Evolutionary conservation across 23 red algal genomes (phyloP).

Genomic region (Chondrus crispus): DNA sequence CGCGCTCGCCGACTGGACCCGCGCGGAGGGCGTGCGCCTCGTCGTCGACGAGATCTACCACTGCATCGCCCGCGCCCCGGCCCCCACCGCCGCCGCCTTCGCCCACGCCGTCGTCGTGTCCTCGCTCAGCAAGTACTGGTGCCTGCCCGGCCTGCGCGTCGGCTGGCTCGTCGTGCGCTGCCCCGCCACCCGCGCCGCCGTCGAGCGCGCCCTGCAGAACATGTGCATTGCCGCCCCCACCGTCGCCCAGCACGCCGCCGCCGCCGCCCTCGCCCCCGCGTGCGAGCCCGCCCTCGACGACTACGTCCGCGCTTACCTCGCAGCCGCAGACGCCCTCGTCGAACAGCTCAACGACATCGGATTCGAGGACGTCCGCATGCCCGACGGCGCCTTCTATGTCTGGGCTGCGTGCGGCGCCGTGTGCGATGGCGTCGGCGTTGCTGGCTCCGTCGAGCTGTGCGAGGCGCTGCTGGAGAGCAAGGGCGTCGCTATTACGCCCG

Average conservation of each 20-base stretch:
- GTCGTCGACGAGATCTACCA: conserved; percentile 66
- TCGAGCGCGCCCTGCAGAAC: conserved; percentile 29
- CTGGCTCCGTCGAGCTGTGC: conserved; percentile 12
- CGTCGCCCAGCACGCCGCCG: conserved; percentile 35
- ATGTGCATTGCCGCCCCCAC: conserved; percentile 51
- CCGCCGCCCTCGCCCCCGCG: background rate
- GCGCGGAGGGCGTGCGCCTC: background rate
- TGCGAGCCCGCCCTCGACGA: background rate
- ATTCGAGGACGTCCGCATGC: background rate
- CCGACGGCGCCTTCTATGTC: conserved; percentile 45
- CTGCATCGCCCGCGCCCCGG: conserved; percentile 7
- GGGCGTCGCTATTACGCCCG: conserved; percentile 35
- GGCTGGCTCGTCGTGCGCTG: conserved; percentile 35
- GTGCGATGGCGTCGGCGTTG: background rate
- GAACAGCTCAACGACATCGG: background rate
- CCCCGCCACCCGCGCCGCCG: background rate
- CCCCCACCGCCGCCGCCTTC: background rate
- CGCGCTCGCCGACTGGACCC: conserved; percentile 8
- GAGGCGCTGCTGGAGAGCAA: background rate
- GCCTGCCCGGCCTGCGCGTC: conserved; percentile 54
- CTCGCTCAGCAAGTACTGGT: conserved; percentile 44
- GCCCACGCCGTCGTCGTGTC: background rate
- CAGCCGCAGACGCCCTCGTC: background rate
- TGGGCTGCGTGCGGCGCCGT: conserved; percentile 23
- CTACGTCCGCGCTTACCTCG: background rate